Conservation (phyloP, 176 grass and related monocot species). For the Aechmea fasciata region DNA sequence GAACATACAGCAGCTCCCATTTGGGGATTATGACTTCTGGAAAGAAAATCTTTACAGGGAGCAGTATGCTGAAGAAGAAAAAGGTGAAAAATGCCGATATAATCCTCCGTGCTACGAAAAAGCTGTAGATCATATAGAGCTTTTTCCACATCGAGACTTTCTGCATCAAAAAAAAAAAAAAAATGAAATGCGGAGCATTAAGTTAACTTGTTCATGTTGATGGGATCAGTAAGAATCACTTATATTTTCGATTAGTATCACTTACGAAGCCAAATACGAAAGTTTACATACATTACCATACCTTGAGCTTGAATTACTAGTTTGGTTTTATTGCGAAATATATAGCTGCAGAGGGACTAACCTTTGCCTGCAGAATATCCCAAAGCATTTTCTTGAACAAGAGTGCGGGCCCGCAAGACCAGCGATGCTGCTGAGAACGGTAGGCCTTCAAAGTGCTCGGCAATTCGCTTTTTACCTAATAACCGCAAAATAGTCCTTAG, state of each 20-base stretch:
- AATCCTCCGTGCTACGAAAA: conserved; percentile 12
- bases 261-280: too few species aligned
- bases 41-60: conserved; percentile 3
- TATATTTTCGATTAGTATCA: too few species aligned
- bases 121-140: conserved; percentile 9
- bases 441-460: conserved; percentile 64
- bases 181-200: not conserved
- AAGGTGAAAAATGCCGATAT: conserved; percentile 2
- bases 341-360: conserved; percentile 2
- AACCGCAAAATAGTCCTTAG: conserved; percentile 6
- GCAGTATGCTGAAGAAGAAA: conserved; percentile 6
- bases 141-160: conserved; percentile 1
- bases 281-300: too few species aligned
- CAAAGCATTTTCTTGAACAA: conserved; percentile 66
- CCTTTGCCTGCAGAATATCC: conserved; percentile 46
- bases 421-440: conserved; percentile 77
- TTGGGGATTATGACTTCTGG: conserved; percentile 2
- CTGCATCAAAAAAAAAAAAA: not conserved
- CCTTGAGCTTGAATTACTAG: too few species aligned
- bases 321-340: too few species aligned
- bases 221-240: too few species aligned
- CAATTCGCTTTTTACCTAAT: conserved; percentile 64
- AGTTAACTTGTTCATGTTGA: too few species aligned
- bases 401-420: conserved; percentile 75
- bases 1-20: conserved; percentile 10